Base-by-base conservation (phyloP, 1,139 yeast genomes). In the Lodderomyces pseudojiufengensis region DNA sequence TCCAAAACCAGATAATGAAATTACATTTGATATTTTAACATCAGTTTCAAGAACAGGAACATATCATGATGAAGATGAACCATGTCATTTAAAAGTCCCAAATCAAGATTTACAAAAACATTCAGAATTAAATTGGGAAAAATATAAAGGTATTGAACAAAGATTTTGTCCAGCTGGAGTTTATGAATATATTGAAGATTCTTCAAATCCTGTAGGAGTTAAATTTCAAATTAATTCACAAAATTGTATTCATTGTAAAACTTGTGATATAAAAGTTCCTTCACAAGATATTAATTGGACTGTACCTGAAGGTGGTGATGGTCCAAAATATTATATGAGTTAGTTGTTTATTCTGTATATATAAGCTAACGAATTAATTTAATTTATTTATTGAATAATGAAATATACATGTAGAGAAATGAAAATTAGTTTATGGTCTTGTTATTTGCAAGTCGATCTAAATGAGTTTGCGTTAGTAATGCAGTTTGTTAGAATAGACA, bases 101-200 rank as follows among this genome's bases (percentile, higher is more conserved):
- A 67, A 76, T 18, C 92, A 85, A 61, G 84, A 84, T 52, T 57
- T 78, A 50, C 64, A 73, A 18, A 67, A 73, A 42, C 97, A 90
- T 57, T 78, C 95, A 1, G 70, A 73, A 30, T 63, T 60, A 13
- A 67, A 87, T 20, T 92, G 76, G 62, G 88, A 94, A 15, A 77
- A 72, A 47, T 92, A 65, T 63, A 68, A 84, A 59, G 98, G 98
- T 11, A 71, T 92, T 13, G 98, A 92, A 60, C 81, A 79, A 53
- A 70, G 95, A 42, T 92, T 92, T 65, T 92, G 98, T 55, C 98
- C 98, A 7, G 98, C 98, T 15, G 98, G 98, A 18, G 98, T 92
- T 9, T 92, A 92, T 57, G 98, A 92, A 61, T 92, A 87, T 53
- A 70, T 87, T 18, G 83, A 83, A 43, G 94, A 84, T 52, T 79